Conservation (phyloP, 495 filamentous ascomycete species). For the Letharia columbiana region DNA sequence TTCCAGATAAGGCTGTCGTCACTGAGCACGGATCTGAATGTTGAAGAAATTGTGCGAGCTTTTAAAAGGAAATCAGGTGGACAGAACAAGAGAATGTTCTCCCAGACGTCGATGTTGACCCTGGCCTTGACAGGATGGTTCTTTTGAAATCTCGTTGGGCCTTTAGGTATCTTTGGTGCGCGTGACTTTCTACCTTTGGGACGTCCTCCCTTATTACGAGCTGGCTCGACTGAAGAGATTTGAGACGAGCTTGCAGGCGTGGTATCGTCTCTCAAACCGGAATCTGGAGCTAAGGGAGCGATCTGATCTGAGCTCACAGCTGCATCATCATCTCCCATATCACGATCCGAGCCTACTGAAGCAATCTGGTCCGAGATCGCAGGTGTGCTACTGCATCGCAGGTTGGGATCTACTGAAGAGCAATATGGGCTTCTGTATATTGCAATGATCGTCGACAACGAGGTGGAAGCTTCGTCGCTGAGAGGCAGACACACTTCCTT, state of each 20-base stretch:
- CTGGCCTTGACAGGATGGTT: conserved; percentile 18
- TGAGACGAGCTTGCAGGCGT: neutral
- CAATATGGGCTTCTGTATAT: neutral
- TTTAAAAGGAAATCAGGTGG: conserved; percentile 17
- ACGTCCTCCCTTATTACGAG: conserved; percentile 13
- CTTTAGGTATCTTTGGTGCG: conserved; percentile 14
- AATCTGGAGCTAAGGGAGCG: neutral
- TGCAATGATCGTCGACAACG: neutral
- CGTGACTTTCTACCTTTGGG: conserved; percentile 5
- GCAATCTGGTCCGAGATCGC: neutral
- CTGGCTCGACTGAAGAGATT: neutral
- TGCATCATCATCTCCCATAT: neutral
- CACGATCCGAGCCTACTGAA: neutral
- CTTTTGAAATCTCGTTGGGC: conserved; percentile 18
- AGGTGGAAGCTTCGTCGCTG: neutral
- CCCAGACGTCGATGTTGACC: conserved; percentile 20
- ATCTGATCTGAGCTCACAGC: neutral
- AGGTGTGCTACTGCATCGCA: neutral
- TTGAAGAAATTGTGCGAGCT: conserved; percentile 7
- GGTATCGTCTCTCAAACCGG: neutral
- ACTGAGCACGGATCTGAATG: conserved; percentile 8
- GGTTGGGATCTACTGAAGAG: neutral
- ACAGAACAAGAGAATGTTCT: conserved; percentile 17
- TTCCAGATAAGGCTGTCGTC: conserved; percentile 15
- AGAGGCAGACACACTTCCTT: neutral